Percentiles rank a stretch among this genome's conserved stretches.
These are phyloP conservation scores for Marasmius oreades DNA, from an alignment of 1,284 basidiomycete species.

Conservation along the genomic window DNA sequence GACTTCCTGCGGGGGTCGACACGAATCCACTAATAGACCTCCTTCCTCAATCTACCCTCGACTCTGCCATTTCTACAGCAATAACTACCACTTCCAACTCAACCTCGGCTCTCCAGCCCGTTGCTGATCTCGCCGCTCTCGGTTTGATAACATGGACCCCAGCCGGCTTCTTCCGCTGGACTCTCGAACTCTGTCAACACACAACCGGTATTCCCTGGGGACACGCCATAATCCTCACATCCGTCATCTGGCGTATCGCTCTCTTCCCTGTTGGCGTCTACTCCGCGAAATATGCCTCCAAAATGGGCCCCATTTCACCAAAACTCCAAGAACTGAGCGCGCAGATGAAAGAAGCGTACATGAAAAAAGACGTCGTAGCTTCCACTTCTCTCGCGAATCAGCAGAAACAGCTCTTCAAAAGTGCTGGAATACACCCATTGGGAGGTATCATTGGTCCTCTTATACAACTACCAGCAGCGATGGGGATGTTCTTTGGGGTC, in stretches of 20 bases:
- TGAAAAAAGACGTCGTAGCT: slow-evolving; percentile 46
- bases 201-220: slow-evolving; percentile 83
- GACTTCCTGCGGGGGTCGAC: neutral
- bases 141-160: slow-evolving; percentile 66
- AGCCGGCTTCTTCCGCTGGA: slow-evolving; percentile 60
- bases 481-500: slow-evolving; percentile 86
- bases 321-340: slow-evolving; percentile 56
- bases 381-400: slow-evolving; percentile 53
- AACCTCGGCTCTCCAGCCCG: neutral
- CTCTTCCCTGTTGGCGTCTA: slow-evolving; percentile 72
- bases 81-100: neutral
- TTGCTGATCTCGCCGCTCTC: slow-evolving; percentile 67
- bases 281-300: slow-evolving; percentile 63
- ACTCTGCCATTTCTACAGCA: neutral
- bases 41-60: neutral
- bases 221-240: slow-evolving; percentile 74
- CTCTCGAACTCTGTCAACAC: slow-evolving; percentile 73
- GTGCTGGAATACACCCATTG: slow-evolving; percentile 65
- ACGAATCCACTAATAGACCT: neutral
- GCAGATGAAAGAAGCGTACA: slow-evolving; percentile 36
- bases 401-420: slow-evolving; percentile 62
- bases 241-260: slow-evolving; percentile 63
- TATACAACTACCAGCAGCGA: slow-evolving; percentile 79
- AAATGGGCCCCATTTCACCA: slow-evolving; percentile 62
- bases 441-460: slow-evolving; percentile 54